Base-by-base conservation (phyloP, 1,284 basidiomycete genomes). In the Clitocybe nebularis region DNA sequence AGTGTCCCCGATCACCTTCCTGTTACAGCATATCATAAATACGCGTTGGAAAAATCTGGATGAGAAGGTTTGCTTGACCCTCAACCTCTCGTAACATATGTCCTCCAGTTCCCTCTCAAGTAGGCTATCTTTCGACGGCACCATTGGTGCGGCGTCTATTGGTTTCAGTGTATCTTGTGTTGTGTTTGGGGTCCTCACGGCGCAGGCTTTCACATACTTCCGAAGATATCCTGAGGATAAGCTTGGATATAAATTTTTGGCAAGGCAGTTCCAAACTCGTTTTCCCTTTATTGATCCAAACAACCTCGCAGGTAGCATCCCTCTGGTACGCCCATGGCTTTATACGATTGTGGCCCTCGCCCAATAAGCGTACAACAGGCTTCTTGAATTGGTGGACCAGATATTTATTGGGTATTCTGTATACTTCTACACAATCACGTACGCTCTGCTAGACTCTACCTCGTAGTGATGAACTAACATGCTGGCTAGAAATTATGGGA, bases 381-480 rank as follows among this genome's bases (percentile, higher is more conserved):
- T 64, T 0, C 52, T 82, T 34, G 76, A 79, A 54, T 55, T 70
- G 0, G 40, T 68, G 0, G 76, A 84, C 53, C 75, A 81, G 56
- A 61, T 59, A 3, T 67, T 83, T 47, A 70, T 81, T 42, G 75
- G 67, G 1, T 73, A 82, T 52, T 58, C 67, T 3, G 61, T 77
- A n/a, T 84, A 83, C 54, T 74, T 63, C 49, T 84, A 82, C 53
- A 56, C 66, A 1, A 58, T 81, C 47, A 63, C 60, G 75, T 77
- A 53, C 44, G 74, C n/a, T 59, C 17, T 11, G 26, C 20, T 26
- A 17, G 21, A 7, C 3, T 14, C 14, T 20, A 16, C 30, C n/a
- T n/a, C n/a, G n/a, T n/a, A n/a, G n/a, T n/a, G n/a, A n/a, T n/a
- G n/a, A n/a, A n/a, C n/a, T n/a, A n/a, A n/a, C n/a, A n/a, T n/a